These are phyloP conservation scores for Hymenoscyphus albidus DNA, from an alignment of 2,329 filamentous ascomycete genomes.

Conservation along the genomic window DNA sequence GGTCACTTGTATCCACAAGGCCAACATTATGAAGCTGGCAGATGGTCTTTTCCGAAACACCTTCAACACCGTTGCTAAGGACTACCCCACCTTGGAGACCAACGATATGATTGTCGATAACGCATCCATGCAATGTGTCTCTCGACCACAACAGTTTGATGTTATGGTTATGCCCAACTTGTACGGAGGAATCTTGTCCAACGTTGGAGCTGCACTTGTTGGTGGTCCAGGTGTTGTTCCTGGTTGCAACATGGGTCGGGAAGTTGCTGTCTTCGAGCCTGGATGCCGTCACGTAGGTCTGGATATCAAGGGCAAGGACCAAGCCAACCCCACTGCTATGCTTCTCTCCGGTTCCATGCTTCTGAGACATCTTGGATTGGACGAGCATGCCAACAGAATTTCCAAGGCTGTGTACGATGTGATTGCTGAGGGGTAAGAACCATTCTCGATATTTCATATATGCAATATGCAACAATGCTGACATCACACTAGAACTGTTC, in stretches of 20 bases:
- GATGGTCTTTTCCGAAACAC: constrained; percentile 98
- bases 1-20: constrained; percentile 99
- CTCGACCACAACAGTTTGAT: constrained; percentile 94
- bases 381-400: constrained; percentile 98
- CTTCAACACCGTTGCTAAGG: constrained; percentile 87
- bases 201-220: constrained; percentile 95
- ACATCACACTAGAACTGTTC: constrained; percentile 58
- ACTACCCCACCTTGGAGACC: constrained; percentile 91
- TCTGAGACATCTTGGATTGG: constrained; percentile 90
- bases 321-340: constrained; percentile 96
- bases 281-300: constrained; percentile 99
- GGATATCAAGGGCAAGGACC: constrained; percentile 99
- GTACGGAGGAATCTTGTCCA: constrained; percentile 97
- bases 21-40: constrained; percentile 99
- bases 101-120: constrained; percentile 99
- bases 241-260: constrained; percentile 98
- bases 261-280: constrained; percentile 97
- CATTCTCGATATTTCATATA: neutral
- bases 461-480: constrained; percentile 37
- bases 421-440: constrained; percentile 80
- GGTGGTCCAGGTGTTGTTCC: constrained; percentile 96
- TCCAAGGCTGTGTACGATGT: constrained; percentile 75
- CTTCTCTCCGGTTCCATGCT: constrained; percentile 96
- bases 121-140: constrained; percentile 98
- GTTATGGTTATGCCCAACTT: constrained; percentile 99